These are phyloP conservation scores for Zymoseptoria passerinii DNA, from an alignment of 2,329 filamentous ascomycete genomes.

Conservation along the genomic window DNA sequence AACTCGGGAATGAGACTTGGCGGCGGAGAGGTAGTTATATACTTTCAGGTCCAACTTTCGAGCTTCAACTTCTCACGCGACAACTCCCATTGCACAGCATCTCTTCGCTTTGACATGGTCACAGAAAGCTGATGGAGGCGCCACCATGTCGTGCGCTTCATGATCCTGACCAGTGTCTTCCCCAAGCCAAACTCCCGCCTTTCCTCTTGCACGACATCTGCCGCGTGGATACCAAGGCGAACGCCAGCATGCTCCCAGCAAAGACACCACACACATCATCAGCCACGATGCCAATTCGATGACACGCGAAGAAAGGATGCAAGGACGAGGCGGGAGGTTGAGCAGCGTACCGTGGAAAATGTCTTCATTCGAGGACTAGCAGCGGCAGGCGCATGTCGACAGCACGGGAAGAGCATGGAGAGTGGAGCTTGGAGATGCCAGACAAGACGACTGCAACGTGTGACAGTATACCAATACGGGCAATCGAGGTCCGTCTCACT, in stretches of 20 bases:
- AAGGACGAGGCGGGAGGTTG: constrained; percentile 1
- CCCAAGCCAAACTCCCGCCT: constrained; percentile 43
- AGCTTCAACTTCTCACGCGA: constrained; percentile 6
- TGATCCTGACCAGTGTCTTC: constrained; percentile 53
- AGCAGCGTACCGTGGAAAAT: constrained; percentile 37
- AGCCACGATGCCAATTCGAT: constrained; percentile 9
- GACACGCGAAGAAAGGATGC: constrained; percentile 5
- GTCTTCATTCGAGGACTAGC: constrained; percentile 48
- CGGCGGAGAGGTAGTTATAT: neutral
- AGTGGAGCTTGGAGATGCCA: neutral
- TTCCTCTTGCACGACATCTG: neutral
- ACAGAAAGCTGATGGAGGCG: constrained; percentile 15
- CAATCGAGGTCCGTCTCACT: neutral
- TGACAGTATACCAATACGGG: neutral
- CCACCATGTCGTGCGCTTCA: constrained; percentile 51
- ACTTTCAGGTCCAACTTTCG: neutral
- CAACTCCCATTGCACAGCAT: neutral
- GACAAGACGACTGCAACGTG: neutral
- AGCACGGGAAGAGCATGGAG: constrained; percentile 30
- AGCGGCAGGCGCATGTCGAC: constrained; percentile 43
- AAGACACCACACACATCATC: neutral
- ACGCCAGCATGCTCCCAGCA: neutral
- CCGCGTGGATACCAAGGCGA: neutral
- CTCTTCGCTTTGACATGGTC: neutral
- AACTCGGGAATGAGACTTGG: neutral